Evolutionary conservation across 2,329 filamentous ascomycete genomes (phyloP).

Genomic region (Cercospora sojina): DNA sequence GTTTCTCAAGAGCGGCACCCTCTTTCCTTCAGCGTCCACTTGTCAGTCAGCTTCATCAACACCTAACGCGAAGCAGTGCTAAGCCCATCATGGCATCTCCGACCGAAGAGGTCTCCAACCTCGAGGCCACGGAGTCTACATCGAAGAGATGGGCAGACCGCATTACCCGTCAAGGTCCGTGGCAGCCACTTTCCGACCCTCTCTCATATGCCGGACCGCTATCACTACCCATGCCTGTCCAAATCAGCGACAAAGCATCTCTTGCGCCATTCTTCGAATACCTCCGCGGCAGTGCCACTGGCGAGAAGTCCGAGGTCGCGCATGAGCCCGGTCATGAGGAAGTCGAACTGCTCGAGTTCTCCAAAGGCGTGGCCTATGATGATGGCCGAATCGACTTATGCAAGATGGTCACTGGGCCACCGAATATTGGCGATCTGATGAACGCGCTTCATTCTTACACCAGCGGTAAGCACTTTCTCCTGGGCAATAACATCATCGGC

Average conservation of each 20-base stretch:
- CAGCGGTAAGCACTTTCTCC: slow-evolving; percentile 53
- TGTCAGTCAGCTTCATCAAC: background rate
- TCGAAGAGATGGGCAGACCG: slow-evolving; percentile 32
- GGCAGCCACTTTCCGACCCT: slow-evolving; percentile 37
- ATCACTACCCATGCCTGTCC: slow-evolving; percentile 41
- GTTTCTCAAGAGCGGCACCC: background rate
- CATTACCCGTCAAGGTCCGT: slow-evolving; percentile 38
- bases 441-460: slow-evolving; percentile 49
- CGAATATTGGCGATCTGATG: slow-evolving; percentile 53
- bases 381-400: slow-evolving; percentile 57
- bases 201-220: slow-evolving; percentile 36
- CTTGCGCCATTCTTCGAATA: slow-evolving; percentile 42
- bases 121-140: background rate
- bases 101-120: background rate
- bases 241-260: slow-evolving; percentile 36
- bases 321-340: slow-evolving; percentile 39
- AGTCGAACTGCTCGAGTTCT: slow-evolving; percentile 40
- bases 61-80: background rate
- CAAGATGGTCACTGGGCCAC: slow-evolving; percentile 56
- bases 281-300: slow-evolving; percentile 32
- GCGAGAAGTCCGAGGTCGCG: slow-evolving; percentile 28
- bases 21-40: background rate
- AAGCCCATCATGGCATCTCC: background rate
- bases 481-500: slow-evolving; percentile 58
- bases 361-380: slow-evolving; percentile 49